These are phyloP conservation scores for Myriosclerotinia scirpicola DNA, from an alignment of 2,329 filamentous ascomycete species.

Conservation along the genomic window DNA sequence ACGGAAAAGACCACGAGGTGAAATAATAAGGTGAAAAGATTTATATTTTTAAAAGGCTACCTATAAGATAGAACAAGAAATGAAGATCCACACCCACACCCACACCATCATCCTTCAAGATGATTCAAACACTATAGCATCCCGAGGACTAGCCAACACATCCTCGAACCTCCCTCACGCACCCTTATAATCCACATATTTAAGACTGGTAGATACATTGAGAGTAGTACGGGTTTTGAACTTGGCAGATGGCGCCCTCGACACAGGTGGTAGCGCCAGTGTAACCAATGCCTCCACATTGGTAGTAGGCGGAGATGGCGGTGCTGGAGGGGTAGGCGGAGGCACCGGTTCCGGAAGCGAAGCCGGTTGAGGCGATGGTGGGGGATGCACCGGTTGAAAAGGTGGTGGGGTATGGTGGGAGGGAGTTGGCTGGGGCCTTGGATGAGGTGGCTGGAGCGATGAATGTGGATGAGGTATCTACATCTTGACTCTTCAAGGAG, in stretches of 20 bases:
- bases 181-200: neutral
- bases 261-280: conserved; percentile 30
- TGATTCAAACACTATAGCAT: conserved; percentile 10
- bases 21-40: neutral
- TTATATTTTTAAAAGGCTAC: conserved; percentile 19
- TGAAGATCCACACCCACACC: conserved; percentile 15
- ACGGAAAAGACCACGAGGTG: neutral
- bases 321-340: conserved; percentile 8
- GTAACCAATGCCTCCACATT: conserved; percentile 34
- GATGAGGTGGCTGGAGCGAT: conserved; percentile 13
- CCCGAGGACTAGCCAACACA: neutral
- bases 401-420: conserved; percentile 22
- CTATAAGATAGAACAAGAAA: conserved; percentile 23
- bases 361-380: conserved; percentile 17
- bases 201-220: conserved; percentile 18
- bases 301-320: conserved; percentile 22
- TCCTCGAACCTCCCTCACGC: neutral
- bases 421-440: neutral
- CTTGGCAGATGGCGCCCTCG: conserved; percentile 27
- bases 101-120: conserved; percentile 4
- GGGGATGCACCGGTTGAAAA: conserved; percentile 3
- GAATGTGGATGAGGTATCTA: conserved; percentile 4
- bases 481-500: conserved; percentile 3
- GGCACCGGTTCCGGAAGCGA: conserved; percentile 18
- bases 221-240: conserved; percentile 29